A percentile compares a stretch with the other conserved stretches of the same genome.
These are phyloP conservation scores for Botrytis fabae DNA, from an alignment of 2,329 filamentous ascomycete genomes.

Conservation along the genomic window DNA sequence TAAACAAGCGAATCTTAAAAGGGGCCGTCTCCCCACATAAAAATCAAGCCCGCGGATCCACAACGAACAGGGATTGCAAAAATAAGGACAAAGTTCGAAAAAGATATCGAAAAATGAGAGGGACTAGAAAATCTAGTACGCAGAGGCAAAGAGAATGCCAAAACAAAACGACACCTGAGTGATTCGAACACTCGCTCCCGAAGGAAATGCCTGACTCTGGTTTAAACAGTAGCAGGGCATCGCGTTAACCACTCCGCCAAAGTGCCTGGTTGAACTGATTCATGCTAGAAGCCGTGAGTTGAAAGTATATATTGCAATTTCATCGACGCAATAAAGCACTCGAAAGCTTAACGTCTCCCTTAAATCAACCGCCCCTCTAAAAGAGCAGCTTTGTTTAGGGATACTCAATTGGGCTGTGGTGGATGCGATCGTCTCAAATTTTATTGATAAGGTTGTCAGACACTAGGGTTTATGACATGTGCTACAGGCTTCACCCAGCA, in stretches of 20 bases:
- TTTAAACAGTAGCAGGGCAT: constrained; percentile 15
- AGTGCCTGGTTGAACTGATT: neutral
- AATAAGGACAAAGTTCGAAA: neutral
- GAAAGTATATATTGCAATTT: accelerated
- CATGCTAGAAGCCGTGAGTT: accelerated
- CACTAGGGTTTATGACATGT: neutral
- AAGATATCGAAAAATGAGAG: neutral
- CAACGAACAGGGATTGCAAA: neutral
- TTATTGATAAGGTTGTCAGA: neutral
- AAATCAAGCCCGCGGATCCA: neutral
- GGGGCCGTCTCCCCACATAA: neutral
- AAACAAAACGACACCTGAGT: constrained; percentile 8
- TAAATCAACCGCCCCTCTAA: neutral
- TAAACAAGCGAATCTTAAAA: constrained; percentile 14
- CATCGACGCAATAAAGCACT: accelerated
- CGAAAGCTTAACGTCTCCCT: neutral
- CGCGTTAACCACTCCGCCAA: constrained; percentile 22
- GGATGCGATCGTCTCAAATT: neutral
- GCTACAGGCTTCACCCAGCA: neutral
- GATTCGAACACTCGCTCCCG: constrained; percentile 22
- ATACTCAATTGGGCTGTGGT: neutral
- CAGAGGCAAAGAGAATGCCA: accelerated
- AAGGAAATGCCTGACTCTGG: constrained; percentile 16
- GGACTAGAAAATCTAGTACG: neutral
- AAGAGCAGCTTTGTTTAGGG: neutral